A percentile compares a stretch with the other conserved stretches of the same genome.
phyloP scores from a whole-genome alignment of 768 basidiomycete genomes.

The Xerocomellus chrysenteron region DNA sequence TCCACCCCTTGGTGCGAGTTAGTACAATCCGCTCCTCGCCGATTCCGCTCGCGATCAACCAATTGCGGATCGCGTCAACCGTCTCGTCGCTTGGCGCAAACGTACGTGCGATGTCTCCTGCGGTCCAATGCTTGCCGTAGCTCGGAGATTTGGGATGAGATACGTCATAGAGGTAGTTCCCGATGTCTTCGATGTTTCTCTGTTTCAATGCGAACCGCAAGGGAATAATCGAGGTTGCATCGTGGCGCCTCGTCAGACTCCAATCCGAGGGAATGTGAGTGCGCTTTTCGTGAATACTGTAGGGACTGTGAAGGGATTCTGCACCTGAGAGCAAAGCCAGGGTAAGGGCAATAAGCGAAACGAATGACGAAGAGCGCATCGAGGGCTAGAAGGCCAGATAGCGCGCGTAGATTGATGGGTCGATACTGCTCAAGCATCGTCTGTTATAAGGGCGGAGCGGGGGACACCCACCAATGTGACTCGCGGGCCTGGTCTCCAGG shows the following conservation, averaged over 20 bases:
- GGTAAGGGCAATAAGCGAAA: slow-evolving; percentile 8
- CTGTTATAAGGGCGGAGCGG: no score
- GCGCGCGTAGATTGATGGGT: background rate
- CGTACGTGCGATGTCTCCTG: slow-evolving; percentile 24
- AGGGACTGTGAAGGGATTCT: slow-evolving; percentile 10
- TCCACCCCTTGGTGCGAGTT: slow-evolving; percentile 22
- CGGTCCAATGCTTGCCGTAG: slow-evolving; percentile 48
- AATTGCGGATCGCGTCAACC: slow-evolving; percentile 22
- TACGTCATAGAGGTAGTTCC: slow-evolving; percentile 41
- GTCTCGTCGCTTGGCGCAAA: slow-evolving; percentile 29
- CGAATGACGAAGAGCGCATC: slow-evolving; percentile 12
- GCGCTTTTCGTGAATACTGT: slow-evolving; percentile 43
- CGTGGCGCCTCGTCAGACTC: slow-evolving; percentile 36
- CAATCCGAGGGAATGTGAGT: slow-evolving; percentile 35
- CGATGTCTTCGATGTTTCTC: slow-evolving; percentile 18
- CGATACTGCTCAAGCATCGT: no score
- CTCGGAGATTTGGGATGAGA: slow-evolving; percentile 38
- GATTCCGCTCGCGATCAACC: slow-evolving; percentile 30
- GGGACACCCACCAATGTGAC: no score
- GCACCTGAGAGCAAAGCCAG: slow-evolving; percentile 19
- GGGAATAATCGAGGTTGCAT: slow-evolving; percentile 28
- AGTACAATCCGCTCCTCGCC: slow-evolving; percentile 16
- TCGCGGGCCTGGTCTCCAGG: no score
- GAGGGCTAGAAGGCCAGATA: background rate
- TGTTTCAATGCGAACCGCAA: slow-evolving; percentile 35